phyloP scores from a whole-genome alignment of 2,329 filamentous ascomycete genomes.

The Diaporthe citrichinensis region DNA sequence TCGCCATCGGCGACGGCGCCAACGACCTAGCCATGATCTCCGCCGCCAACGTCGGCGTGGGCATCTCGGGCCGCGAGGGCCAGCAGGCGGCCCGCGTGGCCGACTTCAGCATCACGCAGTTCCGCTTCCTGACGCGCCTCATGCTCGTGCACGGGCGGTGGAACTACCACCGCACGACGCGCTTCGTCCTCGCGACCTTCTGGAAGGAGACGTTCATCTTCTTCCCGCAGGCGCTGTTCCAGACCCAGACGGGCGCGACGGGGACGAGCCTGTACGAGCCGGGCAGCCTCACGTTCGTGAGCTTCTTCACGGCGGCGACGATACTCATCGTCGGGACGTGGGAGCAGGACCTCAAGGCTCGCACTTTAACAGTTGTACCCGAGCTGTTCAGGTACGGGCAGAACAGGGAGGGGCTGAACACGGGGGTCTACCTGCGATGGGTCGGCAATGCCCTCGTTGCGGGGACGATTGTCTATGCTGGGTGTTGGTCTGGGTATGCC shows the following conservation, averaged over 20 bases:
- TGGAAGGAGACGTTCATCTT: conserved; percentile 92
- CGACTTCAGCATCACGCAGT: conserved; percentile 93
- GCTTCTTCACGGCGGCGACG: conserved; percentile 90
- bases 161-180: conserved; percentile 91
- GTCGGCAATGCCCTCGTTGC: conserved; percentile 81
- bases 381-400: conserved; percentile 91
- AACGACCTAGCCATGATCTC: conserved; percentile 98
- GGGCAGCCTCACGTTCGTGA: conserved; percentile 90
- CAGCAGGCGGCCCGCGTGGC: conserved; percentile 90
- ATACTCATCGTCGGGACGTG: conserved; percentile 93
- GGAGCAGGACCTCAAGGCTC: conserved; percentile 87
- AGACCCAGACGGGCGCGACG: conserved; percentile 87
- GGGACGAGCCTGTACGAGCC: conserved; percentile 92
- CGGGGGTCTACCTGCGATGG: conserved; percentile 81
- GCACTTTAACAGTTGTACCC: conserved; percentile 89
- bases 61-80: conserved; percentile 93
- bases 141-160: conserved; percentile 89
- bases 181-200: conserved; percentile 91
- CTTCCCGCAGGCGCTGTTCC: conserved; percentile 85
- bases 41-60: conserved; percentile 86
- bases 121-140: conserved; percentile 86
- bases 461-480: conserved; percentile 79
- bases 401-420: conserved; percentile 79
- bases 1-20: conserved; percentile 93
- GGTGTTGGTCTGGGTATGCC: conserved; percentile 67